Base-by-base conservation (phyloP, 2,329 filamentous ascomycete genomes). In the Falciphora oryzae region DNA sequence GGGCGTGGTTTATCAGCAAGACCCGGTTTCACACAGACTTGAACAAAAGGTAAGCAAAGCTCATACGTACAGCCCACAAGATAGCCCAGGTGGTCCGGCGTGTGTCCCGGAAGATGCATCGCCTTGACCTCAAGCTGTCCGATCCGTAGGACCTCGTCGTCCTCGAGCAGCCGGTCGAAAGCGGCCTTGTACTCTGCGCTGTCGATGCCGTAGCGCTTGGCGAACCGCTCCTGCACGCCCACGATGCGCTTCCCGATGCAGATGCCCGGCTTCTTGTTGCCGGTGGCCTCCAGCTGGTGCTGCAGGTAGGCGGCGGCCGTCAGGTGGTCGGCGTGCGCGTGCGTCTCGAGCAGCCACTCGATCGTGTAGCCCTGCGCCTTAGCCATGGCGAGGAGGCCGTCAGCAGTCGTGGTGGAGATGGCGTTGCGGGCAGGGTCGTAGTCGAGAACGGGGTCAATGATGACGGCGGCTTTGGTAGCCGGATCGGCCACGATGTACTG, bases 391-490 rank as follows among this genome's bases (percentile, higher is more conserved):
- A 89, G 74, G 0, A 89, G 67, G 0, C 66, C 59, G 65, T 89
- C 84, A 2, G 87, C 87, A 0, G 81, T 75, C 0, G 69, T 60
- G 0, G 86, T 88, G 7, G 73, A 77, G 65, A 89, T 77, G 2
- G 67, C 66, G 57, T 73, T 70, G 1, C 68, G 76, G 27, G 69
- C 63, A 0, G 78, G 76, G 59, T 86, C 80, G 66, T 80, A 88
- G 71, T 89, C 81, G 3, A 89, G 70, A 0, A 89, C 87, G 0
- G 86, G 77, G 68, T 89, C 87, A 68, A 89, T 87, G 63, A 89
- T 83, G 65, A 79, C 81, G 1, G 85, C 82, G 0, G 69, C 70
- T 1, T 69, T 71, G 0, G 83, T 85, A 0, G 70, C 65, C 0
- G 83, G 79, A 66, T 88, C 85, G 0, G 79, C 82, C 1, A 89